Evolutionary conservation across 306 rosid genomes (phyloP).

Genomic region (Pueraria montana): DNA sequence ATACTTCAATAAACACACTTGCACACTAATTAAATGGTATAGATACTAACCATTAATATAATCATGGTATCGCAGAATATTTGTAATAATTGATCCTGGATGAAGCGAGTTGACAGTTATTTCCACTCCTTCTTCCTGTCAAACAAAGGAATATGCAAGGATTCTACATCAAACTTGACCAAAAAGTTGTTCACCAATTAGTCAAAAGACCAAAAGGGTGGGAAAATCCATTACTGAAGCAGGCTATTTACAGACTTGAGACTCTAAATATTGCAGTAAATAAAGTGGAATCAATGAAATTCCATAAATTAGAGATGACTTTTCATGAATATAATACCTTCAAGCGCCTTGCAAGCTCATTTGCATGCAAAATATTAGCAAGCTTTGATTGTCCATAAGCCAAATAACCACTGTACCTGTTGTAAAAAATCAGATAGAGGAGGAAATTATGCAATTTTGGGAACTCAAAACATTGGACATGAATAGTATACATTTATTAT

Average conservation of each 20-base stretch:
- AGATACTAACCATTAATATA: slow-evolving; percentile 62
- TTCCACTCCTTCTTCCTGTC: slow-evolving; percentile 81
- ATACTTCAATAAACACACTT: slow-evolving; percentile 10
- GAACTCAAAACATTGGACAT: slow-evolving; percentile 16
- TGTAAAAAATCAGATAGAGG: slow-evolving; percentile 44
- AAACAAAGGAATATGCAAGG: slow-evolving; percentile 21
- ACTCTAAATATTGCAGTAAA: slow-evolving; percentile 9
- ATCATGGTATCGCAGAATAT: slow-evolving; percentile 66
- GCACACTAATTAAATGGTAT: not conserved
- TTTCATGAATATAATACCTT: slow-evolving; percentile 61
- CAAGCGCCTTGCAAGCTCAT: slow-evolving; percentile 81
- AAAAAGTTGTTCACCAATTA: not conserved
- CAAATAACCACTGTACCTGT: slow-evolving; percentile 61
- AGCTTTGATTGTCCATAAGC: slow-evolving; percentile 93
- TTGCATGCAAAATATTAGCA: slow-evolving; percentile 80
- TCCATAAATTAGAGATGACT: slow-evolving; percentile 11
- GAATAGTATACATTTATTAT: slow-evolving; percentile 23
- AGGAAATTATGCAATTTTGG: slow-evolving; percentile 15
- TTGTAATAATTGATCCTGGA: slow-evolving; percentile 81
- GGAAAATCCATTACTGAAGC: slow-evolving; percentile 21
- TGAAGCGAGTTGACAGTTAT: slow-evolving; percentile 80
- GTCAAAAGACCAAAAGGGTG: slow-evolving; percentile 36
- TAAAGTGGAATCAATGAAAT: slow-evolving; percentile 31
- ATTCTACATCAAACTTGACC: slow-evolving; percentile 35
- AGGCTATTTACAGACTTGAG: slow-evolving; percentile 24